Evolutionary conservation across 768 basidiomycete species (phyloP), one percentile per base, ranked within the genome.

Genomic region (Suillus paluster): DNA sequence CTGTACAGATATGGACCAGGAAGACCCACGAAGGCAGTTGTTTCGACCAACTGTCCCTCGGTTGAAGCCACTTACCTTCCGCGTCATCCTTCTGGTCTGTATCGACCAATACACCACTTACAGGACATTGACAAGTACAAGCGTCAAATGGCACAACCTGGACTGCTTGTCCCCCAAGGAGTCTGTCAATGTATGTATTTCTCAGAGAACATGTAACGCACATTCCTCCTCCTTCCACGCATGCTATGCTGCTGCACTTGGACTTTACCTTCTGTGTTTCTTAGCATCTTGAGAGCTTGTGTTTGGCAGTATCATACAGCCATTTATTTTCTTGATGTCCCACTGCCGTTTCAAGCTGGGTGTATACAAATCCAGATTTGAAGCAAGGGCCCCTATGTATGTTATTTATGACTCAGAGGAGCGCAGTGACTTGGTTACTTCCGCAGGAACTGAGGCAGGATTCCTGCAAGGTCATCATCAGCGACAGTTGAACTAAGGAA

Each of bases 211-310:
- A 72, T 91, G 36, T 82, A 79, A 46, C 74, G 73, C 14, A 78
- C 84, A 1, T 87, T 90, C 67, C 72, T 79, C 53, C 66, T 89
- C 33, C 75, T 94, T 14, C 92, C 94, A 6, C 80, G 82, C n/a
- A n/a, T n/a, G 6, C 78, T 96, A 14, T 85, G 85, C 60, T 86
- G 85, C 63, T 86, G 86, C 19, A 73, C 92, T 57, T n/a, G n/a
- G n/a, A n/a, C n/a, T n/a, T n/a, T n/a, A n/a, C n/a, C n/a, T n/a
- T n/a, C n/a, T n/a, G n/a, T n/a, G n/a, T n/a, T n/a, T n/a, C n/a
- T n/a, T n/a, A n/a, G n/a, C n/a, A n/a, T n/a, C n/a, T n/a, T n/a
- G n/a, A n/a, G n/a, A n/a, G n/a, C n/a, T n/a, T n/a, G n/a, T n/a
- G n/a, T n/a, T n/a, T n/a, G n/a, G n/a, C n/a, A n/a, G n/a, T n/a